Base-by-base conservation (phyloP, 2,329 filamentous ascomycete genomes). In the Aureobasidium zeae region DNA sequence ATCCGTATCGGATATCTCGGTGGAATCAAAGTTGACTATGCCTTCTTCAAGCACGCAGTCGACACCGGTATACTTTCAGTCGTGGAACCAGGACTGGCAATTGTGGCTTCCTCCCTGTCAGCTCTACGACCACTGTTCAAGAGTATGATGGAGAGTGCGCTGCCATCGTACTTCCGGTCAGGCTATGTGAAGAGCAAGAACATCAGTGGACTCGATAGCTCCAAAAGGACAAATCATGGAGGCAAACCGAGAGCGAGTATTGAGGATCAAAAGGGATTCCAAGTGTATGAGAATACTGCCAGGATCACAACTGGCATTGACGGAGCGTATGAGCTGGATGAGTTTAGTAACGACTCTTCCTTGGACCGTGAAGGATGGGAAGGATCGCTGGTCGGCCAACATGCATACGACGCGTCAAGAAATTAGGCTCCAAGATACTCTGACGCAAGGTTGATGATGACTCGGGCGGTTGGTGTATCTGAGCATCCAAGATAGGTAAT, bases 81-180 rank as follows among this genome's bases (percentile, higher is more conserved):
- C 15, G 38, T 49, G 12, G 55, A 57, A 29, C 48, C 47, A 9
- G 51, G 49, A 13, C 39, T 57, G 9, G 53, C 50, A 7, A 48
- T 57, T 5, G 48, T 49, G 13, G 55, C 54, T 11, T 43, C 49
- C 2, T 53, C 51, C 5, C 35, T 55, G 9, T 39, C 46, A 2
- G 45, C 53, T 2, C 45, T 55, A 9, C 47, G 54, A 11, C 51
- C 54, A 2, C 37, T 57, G 8, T 53, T 56, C 46, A 38, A 38
- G 19, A 35, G 17, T 11, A 35, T 44, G 39, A 16, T 22, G 1
- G 39, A 44, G 19, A 34, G 24, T 7, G 35, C 39, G 12, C 17
- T 44, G 9, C 39, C 39, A 7, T 24, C 16, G 21, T 35, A 31
- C 11, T 41, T 25, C 19, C 16, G 13, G 6, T 32, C 38, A 6